A percentile compares a stretch with the other conserved stretches of the same genome.
These are phyloP conservation scores for Nakazawaea wickerhamii DNA, from an alignment of 805 yeast genomes.

Conservation along the genomic window DNA sequence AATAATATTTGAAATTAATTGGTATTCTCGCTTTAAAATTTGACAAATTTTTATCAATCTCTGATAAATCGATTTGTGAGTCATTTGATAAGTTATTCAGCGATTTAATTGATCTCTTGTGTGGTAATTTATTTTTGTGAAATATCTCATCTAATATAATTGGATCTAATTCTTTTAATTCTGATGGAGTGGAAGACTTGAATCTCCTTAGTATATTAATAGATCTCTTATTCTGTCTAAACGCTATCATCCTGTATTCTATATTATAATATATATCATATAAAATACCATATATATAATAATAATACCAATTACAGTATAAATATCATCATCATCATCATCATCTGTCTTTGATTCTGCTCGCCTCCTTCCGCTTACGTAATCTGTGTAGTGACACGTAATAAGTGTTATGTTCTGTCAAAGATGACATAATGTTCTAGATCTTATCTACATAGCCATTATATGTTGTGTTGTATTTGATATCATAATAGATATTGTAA, in stretches of 20 bases:
- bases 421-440: no score
- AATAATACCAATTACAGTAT: no score
- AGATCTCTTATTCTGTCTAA: not conserved
- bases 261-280: no score
- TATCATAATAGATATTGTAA: no score
- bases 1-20: conserved; percentile 29
- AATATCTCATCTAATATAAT: conserved; percentile 25
- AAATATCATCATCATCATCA: no score
- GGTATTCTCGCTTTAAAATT: conserved; percentile 25
- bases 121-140: conserved; percentile 21
- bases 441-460: no score
- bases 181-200: conserved; percentile 8
- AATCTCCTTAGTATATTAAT: not conserved
- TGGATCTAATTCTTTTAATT: conserved; percentile 21
- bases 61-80: conserved; percentile 20
- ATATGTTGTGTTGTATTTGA: no score
- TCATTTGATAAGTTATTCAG: not conserved
- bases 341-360: not conserved
- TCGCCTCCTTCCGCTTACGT: not conserved
- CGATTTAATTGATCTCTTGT: conserved; percentile 18
- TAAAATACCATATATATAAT: no score
- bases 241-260: not conserved
- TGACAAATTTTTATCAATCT: conserved; percentile 23
- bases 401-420: no score
- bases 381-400: not conserved